Conservation (phyloP, 371 early-diverging fungal genomes). For the Mucor plumbeus region DNA sequence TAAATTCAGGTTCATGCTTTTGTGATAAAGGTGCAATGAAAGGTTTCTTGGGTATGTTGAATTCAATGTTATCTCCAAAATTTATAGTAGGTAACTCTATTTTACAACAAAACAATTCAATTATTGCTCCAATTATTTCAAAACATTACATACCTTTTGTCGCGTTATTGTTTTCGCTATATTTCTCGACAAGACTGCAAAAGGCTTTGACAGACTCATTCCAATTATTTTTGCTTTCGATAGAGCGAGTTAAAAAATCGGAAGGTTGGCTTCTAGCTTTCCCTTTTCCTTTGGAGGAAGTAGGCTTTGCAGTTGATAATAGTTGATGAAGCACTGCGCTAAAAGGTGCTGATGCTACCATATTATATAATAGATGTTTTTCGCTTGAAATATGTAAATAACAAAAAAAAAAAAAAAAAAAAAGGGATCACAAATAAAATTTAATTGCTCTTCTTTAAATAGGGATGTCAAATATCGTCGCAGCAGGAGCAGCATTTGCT, state of each 20-base stretch:
- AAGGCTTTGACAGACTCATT: conserved; percentile 18
- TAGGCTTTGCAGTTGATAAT: background rate
- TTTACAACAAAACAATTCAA: background rate
- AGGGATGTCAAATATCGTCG: too few species aligned
- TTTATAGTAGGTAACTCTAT: background rate
- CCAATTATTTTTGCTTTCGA: background rate
- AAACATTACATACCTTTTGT: background rate
- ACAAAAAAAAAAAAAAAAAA: too few species aligned
- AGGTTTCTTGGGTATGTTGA: conserved; percentile 14
- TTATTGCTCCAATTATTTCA: background rate
- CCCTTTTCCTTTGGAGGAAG: conserved; percentile 17
- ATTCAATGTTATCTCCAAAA: conserved; percentile 21
- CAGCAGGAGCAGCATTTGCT: too few species aligned
- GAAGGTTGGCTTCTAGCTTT: conserved; percentile 7
- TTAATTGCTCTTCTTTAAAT: too few species aligned
- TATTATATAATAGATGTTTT: too few species aligned
- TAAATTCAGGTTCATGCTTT: background rate
- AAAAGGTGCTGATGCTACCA: background rate
- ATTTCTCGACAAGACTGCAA: conserved; percentile 17
- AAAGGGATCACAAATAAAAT: too few species aligned
- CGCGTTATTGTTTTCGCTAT: background rate
- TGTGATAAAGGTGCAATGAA: background rate
- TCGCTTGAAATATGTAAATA: too few species aligned
- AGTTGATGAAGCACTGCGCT: conserved; percentile 18
- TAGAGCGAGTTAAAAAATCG: background rate